These are phyloP conservation scores for Porcisia deanei DNA, from an alignment of 208 protist species.

Conservation along the genomic window DNA sequence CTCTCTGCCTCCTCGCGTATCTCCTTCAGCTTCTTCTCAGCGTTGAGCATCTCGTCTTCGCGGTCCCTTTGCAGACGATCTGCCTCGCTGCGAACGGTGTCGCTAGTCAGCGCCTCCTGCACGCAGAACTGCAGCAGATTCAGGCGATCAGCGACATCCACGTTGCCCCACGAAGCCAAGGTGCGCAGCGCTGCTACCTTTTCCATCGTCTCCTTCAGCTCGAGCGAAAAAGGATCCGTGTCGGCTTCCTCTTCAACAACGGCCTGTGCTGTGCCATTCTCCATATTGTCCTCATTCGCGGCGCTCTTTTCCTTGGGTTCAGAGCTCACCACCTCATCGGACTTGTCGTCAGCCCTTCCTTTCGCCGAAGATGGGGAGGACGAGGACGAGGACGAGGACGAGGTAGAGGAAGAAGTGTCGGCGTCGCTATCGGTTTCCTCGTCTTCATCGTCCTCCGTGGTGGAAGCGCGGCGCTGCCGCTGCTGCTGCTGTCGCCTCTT, in stretches of 20 bases:
- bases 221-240: slow-evolving; percentile 36
- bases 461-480: slow-evolving; percentile 20
- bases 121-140: slow-evolving; percentile 81
- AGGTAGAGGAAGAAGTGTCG: neutral
- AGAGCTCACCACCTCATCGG: slow-evolving; percentile 12
- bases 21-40: slow-evolving; percentile 67
- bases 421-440: slow-evolving; percentile 9
- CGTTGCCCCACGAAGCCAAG: slow-evolving; percentile 81
- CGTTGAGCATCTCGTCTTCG: slow-evolving; percentile 42
- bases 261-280: slow-evolving; percentile 3
- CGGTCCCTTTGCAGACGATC: slow-evolving; percentile 52
- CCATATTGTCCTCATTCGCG: slow-evolving; percentile 4
- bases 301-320: slow-evolving; percentile 5
- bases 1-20: slow-evolving; percentile 78
- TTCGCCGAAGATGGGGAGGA: neutral
- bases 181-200: slow-evolving; percentile 55
- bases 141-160: slow-evolving; percentile 72
- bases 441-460: slow-evolving; percentile 13
- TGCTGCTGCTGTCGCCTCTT: slow-evolving; percentile 47
- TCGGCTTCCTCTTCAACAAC: slow-evolving; percentile 21
- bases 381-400: neutral
- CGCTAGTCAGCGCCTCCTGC: slow-evolving; percentile 56
- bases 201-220: slow-evolving; percentile 69
- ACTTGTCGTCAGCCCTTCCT: neutral
- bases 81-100: slow-evolving; percentile 51